Conservation (phyloP, 345 rosid genomes). For the Murraya paniculata region DNA sequence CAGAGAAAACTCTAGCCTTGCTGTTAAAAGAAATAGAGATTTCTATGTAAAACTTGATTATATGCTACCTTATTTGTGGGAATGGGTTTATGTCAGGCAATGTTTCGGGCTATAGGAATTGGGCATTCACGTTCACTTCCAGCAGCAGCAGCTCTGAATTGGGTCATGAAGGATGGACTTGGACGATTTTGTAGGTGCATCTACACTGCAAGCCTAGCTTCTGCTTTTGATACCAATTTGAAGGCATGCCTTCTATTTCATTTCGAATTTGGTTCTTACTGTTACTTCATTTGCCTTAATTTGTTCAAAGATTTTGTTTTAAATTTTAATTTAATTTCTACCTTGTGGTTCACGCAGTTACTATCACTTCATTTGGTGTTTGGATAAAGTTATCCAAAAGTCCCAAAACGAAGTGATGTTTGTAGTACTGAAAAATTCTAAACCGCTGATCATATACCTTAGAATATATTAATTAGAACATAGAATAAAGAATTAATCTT, state of each 20-base stretch:
- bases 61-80: not conserved
- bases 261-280: not conserved
- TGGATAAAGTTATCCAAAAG: constrained; percentile 1
- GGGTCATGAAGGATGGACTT: constrained; percentile 91
- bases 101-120: constrained; percentile 90
- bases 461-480: not conserved
- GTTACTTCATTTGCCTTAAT: not conserved
- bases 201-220: constrained; percentile 84
- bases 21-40: not conserved
- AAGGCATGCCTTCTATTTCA: constrained; percentile 44
- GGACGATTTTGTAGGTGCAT: constrained; percentile 86
- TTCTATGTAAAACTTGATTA: not conserved
- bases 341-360: constrained; percentile 5
- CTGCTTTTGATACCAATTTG: constrained; percentile 87
- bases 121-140: constrained; percentile 81
- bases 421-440: constrained; percentile 10
- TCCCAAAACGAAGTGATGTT: not conserved
- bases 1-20: not conserved
- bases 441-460: not conserved
- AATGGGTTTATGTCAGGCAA: constrained; percentile 44
- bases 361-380: constrained; percentile 1
- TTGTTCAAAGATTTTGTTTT: not conserved
- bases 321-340: not conserved
- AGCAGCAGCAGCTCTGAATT: constrained; percentile 87
- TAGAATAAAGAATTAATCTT: constrained; percentile 4